These are phyloP conservation scores for Nothophoma quercina DNA, from an alignment of 2,329 filamentous ascomycete species.

Conservation along the genomic window DNA sequence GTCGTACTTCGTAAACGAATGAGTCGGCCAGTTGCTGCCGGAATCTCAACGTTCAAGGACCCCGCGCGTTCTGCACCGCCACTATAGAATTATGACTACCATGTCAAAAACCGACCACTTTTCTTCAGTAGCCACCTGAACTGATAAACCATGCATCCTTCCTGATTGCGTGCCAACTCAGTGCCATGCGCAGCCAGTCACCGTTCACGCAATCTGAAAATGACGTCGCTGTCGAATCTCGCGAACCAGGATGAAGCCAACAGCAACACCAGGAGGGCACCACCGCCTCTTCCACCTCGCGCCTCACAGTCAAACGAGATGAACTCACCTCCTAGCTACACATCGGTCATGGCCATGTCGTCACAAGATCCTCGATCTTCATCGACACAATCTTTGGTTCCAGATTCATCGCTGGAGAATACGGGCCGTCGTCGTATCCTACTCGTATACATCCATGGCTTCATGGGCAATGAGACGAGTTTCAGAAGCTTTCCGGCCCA, in stretches of 20 bases:
- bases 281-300: conserved; percentile 46
- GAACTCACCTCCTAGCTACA: conserved; percentile 27
- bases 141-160: conserved; percentile 8
- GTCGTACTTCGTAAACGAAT: conserved; percentile 9
- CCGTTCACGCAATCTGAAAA: conserved; percentile 16
- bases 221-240: conserved; percentile 32
- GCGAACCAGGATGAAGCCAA: conserved; percentile 24
- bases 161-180: conserved; percentile 17
- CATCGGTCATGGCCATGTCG: conserved; percentile 36
- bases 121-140: conserved; percentile 1
- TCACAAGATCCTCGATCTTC: conserved; percentile 54
- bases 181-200: conserved; percentile 19
- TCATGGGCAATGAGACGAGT: conserved; percentile 86
- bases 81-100: neutral
- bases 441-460: conserved; percentile 86
- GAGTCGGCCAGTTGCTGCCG: neutral
- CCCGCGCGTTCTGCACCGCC: conserved; percentile 18
- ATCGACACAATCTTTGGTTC: conserved; percentile 56
- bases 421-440: conserved; percentile 66
- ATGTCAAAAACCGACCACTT: conserved; percentile 2
- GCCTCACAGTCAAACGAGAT: conserved; percentile 18
- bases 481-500: conserved; percentile 90
- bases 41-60: conserved; percentile 3
- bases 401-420: conserved; percentile 41
- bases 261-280: conserved; percentile 17